Evolutionary conservation across 108 stramenopile genomes (phyloP).

Genomic region (Cyclostephanos tholiformis): DNA sequence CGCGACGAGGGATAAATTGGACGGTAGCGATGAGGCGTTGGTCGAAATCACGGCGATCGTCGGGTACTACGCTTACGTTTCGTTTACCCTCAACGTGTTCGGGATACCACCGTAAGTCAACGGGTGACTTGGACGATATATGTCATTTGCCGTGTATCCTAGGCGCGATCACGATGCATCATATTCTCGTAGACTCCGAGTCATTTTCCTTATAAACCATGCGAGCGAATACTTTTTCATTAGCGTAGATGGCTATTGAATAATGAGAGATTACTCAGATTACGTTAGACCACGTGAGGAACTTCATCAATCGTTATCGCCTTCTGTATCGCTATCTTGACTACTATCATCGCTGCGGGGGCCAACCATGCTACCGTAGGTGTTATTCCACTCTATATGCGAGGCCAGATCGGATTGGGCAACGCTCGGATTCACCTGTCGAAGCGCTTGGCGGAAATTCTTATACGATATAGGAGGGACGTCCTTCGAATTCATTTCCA

Average conservation of each 20-base stretch:
- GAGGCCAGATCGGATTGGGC: conserved; percentile 76
- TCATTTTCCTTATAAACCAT: no score
- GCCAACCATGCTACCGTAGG: conserved; percentile 63
- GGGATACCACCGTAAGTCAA: conserved; percentile 69
- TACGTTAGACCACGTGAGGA: no score
- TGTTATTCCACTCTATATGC: conserved; percentile 79
- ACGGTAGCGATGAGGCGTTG: conserved; percentile 59
- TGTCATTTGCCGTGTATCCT: no score
- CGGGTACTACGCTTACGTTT: conserved; percentile 83
- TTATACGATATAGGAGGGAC: conserved; percentile 88
- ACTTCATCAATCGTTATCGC: conserved; percentile 19
- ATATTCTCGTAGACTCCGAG: no score
- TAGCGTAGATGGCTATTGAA: no score
- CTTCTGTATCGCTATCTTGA: conserved; percentile 40
- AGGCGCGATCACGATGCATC: no score
- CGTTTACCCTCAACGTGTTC: conserved; percentile 83
- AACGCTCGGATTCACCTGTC: conserved; percentile 85
- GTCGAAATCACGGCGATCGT: conserved; percentile 82
- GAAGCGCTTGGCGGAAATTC: conserved; percentile 86
- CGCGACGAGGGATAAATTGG: conserved; percentile 54
- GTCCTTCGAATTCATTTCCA: conserved; percentile 70
- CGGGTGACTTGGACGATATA: no score
- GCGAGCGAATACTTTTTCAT: no score
- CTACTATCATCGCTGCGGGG: conserved; percentile 46
- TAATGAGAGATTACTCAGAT: no score